Base-by-base conservation (phyloP, 2,329 filamentous ascomycete species). In the Apiospora aurea region DNA sequence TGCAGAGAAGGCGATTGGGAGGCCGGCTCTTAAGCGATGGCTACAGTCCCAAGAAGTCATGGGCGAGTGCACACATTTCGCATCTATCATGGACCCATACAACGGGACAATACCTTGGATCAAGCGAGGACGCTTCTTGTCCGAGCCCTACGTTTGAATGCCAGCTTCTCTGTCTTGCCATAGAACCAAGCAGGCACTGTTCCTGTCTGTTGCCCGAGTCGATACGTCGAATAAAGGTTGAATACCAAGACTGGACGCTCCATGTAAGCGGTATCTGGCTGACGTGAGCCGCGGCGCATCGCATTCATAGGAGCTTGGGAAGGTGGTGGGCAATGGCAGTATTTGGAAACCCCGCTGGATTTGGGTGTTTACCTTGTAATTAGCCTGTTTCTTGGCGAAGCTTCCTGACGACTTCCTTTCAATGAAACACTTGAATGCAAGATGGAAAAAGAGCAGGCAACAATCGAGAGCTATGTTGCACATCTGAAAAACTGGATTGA, bases 11-110 rank as follows among this genome's bases (percentile, higher is more conserved):
- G 53, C 73, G 61, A 76, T 83, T 68, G 72, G 75, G 77, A 64
- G 80, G 72, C 43, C 79, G 75, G 72, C 77, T 43, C 75, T 90
- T 3, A 79, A 83, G 2, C 75, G 79, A 14, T 89, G 88, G 88
- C 80, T 90, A 11, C 80, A 81, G 29, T 80, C 80, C 18, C 87
- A 85, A 72, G 89, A 89, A 0, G 86, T 87, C 4, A 84, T 84
- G 21, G 91, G 90, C 75, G 86, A 89, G 71, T 82, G 81, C 47
- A 90, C 88, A 2, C 89, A 92, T 79, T 91, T 87, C 78, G 84
- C 85, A 4, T 84, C 85, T 26, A 79, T 91, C 41, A 85, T 92
- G 85, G 89, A 91, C 79, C 86, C 89, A 4, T 77, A 73, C 7
- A 78, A 77, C 18, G 88, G 88, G 0, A 79, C 80, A 16, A 80